Base-by-base conservation (phyloP, 2,329 filamentous ascomycete species). In the Aspergillus clavatus region DNA sequence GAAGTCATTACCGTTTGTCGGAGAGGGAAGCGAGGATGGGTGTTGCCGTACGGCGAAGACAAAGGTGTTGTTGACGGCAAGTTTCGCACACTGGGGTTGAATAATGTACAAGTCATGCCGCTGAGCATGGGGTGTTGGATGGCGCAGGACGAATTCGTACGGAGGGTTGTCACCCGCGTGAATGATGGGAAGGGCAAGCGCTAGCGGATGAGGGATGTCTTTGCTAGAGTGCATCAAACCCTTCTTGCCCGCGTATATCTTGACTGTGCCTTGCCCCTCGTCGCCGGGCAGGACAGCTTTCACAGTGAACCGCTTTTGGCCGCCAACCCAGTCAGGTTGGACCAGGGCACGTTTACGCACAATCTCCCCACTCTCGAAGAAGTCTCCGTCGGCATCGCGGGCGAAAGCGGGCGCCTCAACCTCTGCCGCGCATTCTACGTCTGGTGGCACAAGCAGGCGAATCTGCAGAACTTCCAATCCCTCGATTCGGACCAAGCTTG, bases 191-290 rank as follows among this genome's bases (percentile, higher is more conserved):
- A 98, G 71, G 3, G 89, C 83, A 53, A 97, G 84, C 0, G 91
- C 90, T 43, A 98, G 73, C 2, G 90, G 84, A 62, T 98, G 91
- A 6, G 93, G 90, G 44, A 96, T 96, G 63, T 96, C 88, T 66
- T 93, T 93, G 73, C 93, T 91, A 52, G 87, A 94, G 70, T 97
- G 93, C 90, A 97, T 97, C 43, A 98, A 76, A 0, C 94, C 94
- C 51, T 90, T 83, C 67, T 90, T 93, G 48, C 94, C 93, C 10
- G 90, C 91, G 66, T 96, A 98, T 27, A 98, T 75, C 66, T 94
- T 96, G 46, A 98, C 73, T 10, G 86, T 80, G 33, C 88, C 93
- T 33, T 87, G 84, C 10, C 90, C 90, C 69, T 96, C 91, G 56
- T 97, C 91, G 21, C 89, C 87, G 1, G 94, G 91, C 0, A 98